Evolutionary conservation across 164 flowering plant species (phyloP), one percentile per base, ranked within the genome.

Genomic region (Liriodendron chinense): DNA sequence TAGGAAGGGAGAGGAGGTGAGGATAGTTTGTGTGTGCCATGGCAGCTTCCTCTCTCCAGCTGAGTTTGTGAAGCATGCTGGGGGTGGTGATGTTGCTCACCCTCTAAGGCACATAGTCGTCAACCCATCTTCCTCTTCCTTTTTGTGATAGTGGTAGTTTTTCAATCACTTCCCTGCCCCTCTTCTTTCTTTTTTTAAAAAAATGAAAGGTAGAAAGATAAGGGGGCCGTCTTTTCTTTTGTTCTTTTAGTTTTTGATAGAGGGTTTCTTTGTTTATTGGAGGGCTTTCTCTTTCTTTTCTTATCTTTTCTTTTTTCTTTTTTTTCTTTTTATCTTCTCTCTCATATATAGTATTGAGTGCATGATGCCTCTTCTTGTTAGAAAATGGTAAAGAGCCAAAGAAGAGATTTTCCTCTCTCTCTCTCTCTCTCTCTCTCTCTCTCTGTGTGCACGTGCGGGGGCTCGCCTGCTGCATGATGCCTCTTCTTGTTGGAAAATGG

Each of bases 21-120:
- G 86, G 57, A 94, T 94, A 43, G 89, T 94, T 2, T 94, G 98
- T 74, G 90, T 91, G 56, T 94, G 98, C 79, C 98, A 94, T 81
- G 98, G 98, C 7, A 85, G 75, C 72, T 90, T 86, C 69, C 86
- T 90, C 18, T 76, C 96, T 14, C 97, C 98, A 0, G 91, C 97
- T 0, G 96, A 94, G 87, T 94, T 94, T 70, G 91, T 94, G 21
- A 84, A 87, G 82, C 98, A 94, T 72, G 98, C 89, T 7, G 97
- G 98, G 3, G 97, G 94, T 0, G 87, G 85, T 16, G 95, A 94
- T 23, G 94, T 91, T 6, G 85, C 78, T 9, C 82, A 94, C 73
- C 98, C 98, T 0, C 75, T 91, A 25, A 88, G 82, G 83, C 98
- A 89, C 66, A 94, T 94, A 12, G 93, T 91, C 34, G 94, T 94